Base-by-base conservation (phyloP, 257 asterid species). In the Gardenia jasminoides region DNA sequence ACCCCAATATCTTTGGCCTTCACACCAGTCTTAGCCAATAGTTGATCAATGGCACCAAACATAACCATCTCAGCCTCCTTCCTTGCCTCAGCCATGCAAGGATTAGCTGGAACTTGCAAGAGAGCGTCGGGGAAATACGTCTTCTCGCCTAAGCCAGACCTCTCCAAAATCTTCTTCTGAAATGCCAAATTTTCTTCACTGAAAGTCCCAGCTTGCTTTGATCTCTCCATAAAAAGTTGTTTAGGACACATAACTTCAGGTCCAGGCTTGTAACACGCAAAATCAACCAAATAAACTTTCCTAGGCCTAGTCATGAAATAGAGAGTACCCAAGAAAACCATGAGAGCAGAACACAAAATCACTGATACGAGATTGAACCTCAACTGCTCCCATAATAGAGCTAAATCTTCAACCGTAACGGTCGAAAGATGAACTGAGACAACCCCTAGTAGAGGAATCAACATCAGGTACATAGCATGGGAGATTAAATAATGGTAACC, bases 91-190 rank as follows among this genome's bases (percentile, higher is more conserved):
- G 86, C 90, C 94, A 92, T 87, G 75, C 87, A 80, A 3, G 90
- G 90, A 54, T 81, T 76, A 6, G 91, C 89, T 0, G 94, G 97
- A 7, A 84, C 81, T 1, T 82, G 78, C 67, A 91, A 64, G 0
- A 92, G 69, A 0, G 96, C 85, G 10, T 84, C 90, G 0, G 97
- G 96, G 72, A 91, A 84, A 78, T 89, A 91, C 0, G 97, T 91
- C 82, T 92, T 91, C 77, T 92, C 87, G 0, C 97, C 97, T 30
- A 92, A 73, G 12, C 97, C 97, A 0, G 97, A 92, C 50, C 96
- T 78, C 15, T 91, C 96, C 24, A 91, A 30, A 3, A 92, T 87
- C 78, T 78, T 84, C 86, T 82, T 91, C 74, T 91, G 97, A 36
- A 92, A 89, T 0, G 86, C 85, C 31, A 91, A 36, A 41, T 87